These are phyloP conservation scores for Lichtheimia hyalospora DNA, from an alignment of 371 early-diverging fungal species.

Conservation along the genomic window DNA sequence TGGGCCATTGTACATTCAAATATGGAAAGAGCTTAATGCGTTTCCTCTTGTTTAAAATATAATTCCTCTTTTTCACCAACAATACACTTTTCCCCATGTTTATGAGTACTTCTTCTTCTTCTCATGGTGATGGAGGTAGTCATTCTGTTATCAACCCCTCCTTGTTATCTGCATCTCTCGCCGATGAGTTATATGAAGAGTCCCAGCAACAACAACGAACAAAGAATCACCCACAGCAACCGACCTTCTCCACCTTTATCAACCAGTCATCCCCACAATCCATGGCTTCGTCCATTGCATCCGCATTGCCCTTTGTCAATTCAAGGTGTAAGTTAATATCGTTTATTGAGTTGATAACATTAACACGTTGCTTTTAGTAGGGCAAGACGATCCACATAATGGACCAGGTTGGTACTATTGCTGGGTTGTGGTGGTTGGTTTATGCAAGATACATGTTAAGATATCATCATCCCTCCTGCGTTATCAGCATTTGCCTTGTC, in stretches of 20 bases:
- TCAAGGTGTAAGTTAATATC: background rate
- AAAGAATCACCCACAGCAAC: no score
- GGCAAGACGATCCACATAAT: no score
- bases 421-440: no score
- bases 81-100: no score
- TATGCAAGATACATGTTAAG: no score
- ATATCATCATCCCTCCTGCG: no score
- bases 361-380: no score
- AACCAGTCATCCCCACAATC: slow-evolving; percentile 3
- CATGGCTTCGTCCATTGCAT: background rate
- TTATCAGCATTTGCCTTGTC: no score
- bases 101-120: background rate
- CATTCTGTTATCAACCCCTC: background rate
- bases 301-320: slow-evolving; percentile 8
- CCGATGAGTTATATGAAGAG: slow-evolving; percentile 11
- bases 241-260: slow-evolving; percentile 9
- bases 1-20: slow-evolving; percentile 21
- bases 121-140: no score
- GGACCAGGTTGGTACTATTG: no score
- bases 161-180: slow-evolving; percentile 8
- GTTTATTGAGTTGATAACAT: background rate
- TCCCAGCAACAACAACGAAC: background rate
- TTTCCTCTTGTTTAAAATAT: background rate
- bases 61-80: no score
- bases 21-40: slow-evolving; percentile 5